Conservation (phyloP, 805 yeast species). For the Vanderwaltozyma yarrowii region DNA sequence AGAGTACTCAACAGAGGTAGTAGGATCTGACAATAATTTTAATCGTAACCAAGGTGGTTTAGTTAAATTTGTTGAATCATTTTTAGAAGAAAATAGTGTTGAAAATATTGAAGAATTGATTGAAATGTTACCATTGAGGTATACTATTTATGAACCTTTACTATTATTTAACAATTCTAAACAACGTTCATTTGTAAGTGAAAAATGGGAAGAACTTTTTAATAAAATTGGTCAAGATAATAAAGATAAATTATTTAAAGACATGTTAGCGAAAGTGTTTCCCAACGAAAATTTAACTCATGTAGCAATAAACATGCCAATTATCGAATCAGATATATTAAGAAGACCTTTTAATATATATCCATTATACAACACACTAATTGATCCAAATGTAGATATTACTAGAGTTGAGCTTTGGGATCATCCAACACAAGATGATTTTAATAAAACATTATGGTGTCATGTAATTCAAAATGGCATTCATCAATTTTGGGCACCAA, state of each 20-base stretch:
- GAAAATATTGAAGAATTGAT: conserved; percentile 5
- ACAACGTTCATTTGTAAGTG: conserved; percentile 33
- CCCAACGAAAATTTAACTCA: conserved; percentile 36
- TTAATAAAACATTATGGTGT: conserved; percentile 61
- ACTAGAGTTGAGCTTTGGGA: conserved; percentile 12
- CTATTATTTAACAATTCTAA: conserved; percentile 43
- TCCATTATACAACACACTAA: conserved; percentile 53
- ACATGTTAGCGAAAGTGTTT: conserved; percentile 14
- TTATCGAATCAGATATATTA: conserved; percentile 42
- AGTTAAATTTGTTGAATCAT: background rate
- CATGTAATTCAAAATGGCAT: conserved; percentile 61
- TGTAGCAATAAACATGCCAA: conserved; percentile 64
- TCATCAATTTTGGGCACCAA: conserved; percentile 74
- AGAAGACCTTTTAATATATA: conserved; percentile 54
- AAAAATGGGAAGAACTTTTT: conserved; percentile 28
- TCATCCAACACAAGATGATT: conserved; percentile 36
- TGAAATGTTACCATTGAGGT: conserved; percentile 31
- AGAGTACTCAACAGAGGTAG: conserved; percentile 4
- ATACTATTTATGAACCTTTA: conserved; percentile 60
- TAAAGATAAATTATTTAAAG: conserved; percentile 9
- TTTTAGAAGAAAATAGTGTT: background rate
- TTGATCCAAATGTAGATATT: conserved; percentile 37
- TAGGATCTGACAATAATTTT: no score
- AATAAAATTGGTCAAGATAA: conserved; percentile 1
- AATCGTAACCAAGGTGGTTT: background rate